Conservation (phyloP, 495 filamentous ascomycete genomes). For the Copromyces sp. region DNA sequence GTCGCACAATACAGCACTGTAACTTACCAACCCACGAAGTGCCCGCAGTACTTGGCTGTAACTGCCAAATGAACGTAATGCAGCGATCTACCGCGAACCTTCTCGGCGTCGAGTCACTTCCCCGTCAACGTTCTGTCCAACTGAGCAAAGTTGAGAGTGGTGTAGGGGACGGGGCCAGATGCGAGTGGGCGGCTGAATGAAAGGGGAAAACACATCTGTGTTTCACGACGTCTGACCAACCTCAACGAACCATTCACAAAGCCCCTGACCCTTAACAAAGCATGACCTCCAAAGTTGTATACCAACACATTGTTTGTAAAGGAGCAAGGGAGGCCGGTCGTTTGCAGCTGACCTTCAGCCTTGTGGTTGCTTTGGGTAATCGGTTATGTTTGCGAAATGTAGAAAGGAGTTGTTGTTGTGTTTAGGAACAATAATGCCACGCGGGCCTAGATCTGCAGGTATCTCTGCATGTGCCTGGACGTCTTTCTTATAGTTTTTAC, state of each 20-base stretch:
- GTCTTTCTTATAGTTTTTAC: neutral
- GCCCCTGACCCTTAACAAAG: neutral
- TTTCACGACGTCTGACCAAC: neutral
- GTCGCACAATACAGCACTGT: neutral
- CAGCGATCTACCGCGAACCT: neutral
- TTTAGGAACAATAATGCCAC: neutral
- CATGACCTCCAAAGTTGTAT: neutral
- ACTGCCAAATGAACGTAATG: neutral
- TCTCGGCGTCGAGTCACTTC: neutral
- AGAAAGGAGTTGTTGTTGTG: neutral
- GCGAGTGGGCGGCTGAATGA: neutral
- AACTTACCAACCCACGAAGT: neutral
- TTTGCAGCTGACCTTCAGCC: neutral
- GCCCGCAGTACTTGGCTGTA: neutral
- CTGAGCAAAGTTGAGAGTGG: neutral
- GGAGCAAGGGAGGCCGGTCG: neutral
- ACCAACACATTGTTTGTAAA: neutral
- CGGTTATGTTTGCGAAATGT: neutral
- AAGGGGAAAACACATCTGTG: neutral
- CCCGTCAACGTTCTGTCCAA: neutral
- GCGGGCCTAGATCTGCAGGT: neutral
- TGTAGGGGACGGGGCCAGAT: neutral
- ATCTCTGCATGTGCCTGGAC: neutral
- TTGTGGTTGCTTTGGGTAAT: neutral
- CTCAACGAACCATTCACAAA: neutral